A percentile compares a stretch with the other conserved stretches of the same genome.
Conservation (phyloP, 345 rosid species). For the Linum trigynum region DNA sequence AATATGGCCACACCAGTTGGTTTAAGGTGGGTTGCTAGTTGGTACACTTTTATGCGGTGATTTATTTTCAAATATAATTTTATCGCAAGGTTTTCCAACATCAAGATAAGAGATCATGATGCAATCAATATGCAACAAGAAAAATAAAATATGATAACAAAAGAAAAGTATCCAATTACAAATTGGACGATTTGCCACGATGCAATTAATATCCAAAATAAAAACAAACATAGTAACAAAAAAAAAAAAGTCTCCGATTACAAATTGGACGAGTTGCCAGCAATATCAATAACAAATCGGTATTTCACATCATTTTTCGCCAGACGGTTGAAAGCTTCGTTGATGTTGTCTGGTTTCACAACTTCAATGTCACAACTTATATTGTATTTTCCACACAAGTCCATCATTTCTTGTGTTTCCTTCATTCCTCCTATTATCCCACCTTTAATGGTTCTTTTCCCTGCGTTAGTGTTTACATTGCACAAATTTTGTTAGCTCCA, state of each 20-base stretch:
- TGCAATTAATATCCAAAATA: too few relatives aligned
- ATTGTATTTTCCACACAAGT: constrained; percentile 40
- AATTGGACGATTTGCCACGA: constrained; percentile 1
- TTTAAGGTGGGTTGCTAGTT: too few relatives aligned
- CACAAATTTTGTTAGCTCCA: too few relatives aligned
- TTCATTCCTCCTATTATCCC: constrained; percentile 44
- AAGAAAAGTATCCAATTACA: background rate
- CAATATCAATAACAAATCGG: constrained; percentile 58
- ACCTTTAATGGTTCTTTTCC: constrained; percentile 42
- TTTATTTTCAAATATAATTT: too few relatives aligned
- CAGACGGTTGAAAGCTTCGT: constrained; percentile 40
- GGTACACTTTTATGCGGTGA: too few relatives aligned
- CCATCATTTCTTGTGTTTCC: constrained; percentile 57
- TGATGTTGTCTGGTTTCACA: constrained; percentile 30
- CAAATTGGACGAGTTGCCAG: constrained; percentile 5
- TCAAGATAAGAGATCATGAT: too few relatives aligned
- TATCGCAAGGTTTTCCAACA: too few relatives aligned
- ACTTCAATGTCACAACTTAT: constrained; percentile 43
- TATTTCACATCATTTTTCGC: constrained; percentile 48
- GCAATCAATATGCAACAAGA: too few relatives aligned
- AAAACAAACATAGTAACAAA: background rate
- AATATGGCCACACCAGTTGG: too few relatives aligned
- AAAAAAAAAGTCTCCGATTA: background rate
- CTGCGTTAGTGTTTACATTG: constrained; percentile 13
- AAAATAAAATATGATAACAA: background rate